Conservation (phyloP, 2,329 filamentous ascomycete genomes). For the Helotiales sp. region DNA sequence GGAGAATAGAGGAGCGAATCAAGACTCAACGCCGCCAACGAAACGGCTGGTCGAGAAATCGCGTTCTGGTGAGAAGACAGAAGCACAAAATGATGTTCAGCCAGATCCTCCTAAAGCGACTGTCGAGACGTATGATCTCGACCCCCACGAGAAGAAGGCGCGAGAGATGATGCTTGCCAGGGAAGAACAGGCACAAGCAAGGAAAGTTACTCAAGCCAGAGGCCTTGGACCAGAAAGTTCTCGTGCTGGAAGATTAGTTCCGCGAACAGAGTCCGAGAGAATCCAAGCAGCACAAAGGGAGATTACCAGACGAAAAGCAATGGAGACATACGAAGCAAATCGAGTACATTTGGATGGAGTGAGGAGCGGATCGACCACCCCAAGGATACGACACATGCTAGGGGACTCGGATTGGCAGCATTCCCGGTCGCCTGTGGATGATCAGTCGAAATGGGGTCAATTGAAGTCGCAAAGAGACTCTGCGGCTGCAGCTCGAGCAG, state of each 20-base stretch:
- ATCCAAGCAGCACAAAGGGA: slow-evolving; percentile 14
- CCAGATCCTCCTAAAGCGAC: neutral
- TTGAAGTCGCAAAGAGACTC: slow-evolving; percentile 23
- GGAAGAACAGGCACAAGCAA: slow-evolving; percentile 14
- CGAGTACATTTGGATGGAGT: neutral
- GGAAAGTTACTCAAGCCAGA: slow-evolving; percentile 10
- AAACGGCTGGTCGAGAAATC: neutral
- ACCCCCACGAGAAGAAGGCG: slow-evolving; percentile 39
- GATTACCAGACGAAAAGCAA: slow-evolving; percentile 16
- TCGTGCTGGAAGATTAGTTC: slow-evolving; percentile 34
- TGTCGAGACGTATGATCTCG: slow-evolving; percentile 16
- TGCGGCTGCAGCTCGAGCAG: slow-evolving; percentile 1
- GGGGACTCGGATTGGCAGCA: slow-evolving; percentile 5
- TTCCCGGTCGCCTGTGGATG: neutral
- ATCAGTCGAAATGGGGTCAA: slow-evolving; percentile 26
- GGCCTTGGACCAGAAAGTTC: slow-evolving; percentile 37
- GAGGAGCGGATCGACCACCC: neutral
- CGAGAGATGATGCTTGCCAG: slow-evolving; percentile 33
- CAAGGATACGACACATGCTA: slow-evolving; percentile 19
- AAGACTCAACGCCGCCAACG: neutral
- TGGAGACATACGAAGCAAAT: slow-evolving; percentile 8
- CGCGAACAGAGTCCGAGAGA: slow-evolving; percentile 18
- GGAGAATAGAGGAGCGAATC: neutral
- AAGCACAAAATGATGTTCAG: neutral
- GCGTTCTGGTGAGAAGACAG: neutral